These are phyloP conservation scores for Poronia punctata DNA, from an alignment of 495 filamentous ascomycete genomes.

Conservation along the genomic window DNA sequence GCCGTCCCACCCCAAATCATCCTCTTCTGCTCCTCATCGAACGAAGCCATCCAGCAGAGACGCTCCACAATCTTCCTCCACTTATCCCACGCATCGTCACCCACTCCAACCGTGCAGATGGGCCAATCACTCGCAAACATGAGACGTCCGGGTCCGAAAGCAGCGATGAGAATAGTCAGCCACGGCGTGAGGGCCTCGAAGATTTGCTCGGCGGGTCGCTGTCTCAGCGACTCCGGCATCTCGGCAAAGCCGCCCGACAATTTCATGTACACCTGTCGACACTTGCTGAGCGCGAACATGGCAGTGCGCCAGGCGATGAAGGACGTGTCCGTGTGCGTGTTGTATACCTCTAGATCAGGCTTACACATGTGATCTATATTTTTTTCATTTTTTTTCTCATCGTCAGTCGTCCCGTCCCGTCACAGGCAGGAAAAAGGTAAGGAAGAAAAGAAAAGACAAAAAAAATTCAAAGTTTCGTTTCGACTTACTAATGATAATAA, in stretches of 20 bases:
- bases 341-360: constrained; percentile 57
- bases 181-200: constrained; percentile 50
- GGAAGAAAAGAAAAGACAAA: too few species aligned
- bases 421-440: too few species aligned
- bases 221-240: constrained; percentile 44
- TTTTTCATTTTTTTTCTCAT: too few species aligned
- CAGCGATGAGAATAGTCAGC: constrained; percentile 57
- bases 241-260: constrained; percentile 78
- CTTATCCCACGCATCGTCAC: constrained; percentile 46
- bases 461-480: background rate
- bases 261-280: constrained; percentile 69
- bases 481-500: constrained; percentile 62
- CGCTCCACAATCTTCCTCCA: constrained; percentile 54
- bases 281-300: constrained; percentile 53
- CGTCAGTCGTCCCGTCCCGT: too few species aligned
- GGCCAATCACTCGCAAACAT: constrained; percentile 94
- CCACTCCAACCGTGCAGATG: constrained; percentile 65
- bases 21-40: constrained; percentile 51
- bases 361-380: constrained; percentile 78
- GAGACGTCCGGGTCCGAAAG: constrained; percentile 61
- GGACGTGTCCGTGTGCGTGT: constrained; percentile 42
- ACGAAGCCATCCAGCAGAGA: constrained; percentile 49
- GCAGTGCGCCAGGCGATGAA: constrained; percentile 53
- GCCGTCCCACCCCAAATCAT: constrained; percentile 66
- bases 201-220: constrained; percentile 37